phyloP scores from a whole-genome alignment of 2,329 filamentous ascomycete species.

The Talaromyces sp. region DNA sequence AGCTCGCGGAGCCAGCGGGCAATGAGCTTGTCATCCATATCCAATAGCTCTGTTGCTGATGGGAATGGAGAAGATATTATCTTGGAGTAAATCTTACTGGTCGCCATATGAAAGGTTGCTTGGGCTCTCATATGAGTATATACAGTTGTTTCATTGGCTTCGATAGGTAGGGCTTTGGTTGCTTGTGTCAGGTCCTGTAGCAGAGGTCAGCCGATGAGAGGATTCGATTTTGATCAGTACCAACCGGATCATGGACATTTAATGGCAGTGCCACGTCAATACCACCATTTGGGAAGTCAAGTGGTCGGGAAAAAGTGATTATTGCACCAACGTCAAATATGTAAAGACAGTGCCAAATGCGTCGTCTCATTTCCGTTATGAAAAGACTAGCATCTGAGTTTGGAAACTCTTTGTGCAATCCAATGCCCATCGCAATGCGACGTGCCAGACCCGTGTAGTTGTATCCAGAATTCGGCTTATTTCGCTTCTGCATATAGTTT shows the following conservation, averaged over 20 bases:
- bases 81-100: constrained; percentile 35
- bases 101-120: constrained; percentile 33
- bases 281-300: constrained; percentile 41
- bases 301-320: constrained; percentile 47
- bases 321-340: constrained; percentile 46
- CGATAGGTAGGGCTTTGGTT: constrained; percentile 23
- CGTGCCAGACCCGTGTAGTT: constrained; percentile 45
- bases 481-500: constrained; percentile 47
- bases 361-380: constrained; percentile 42
- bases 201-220: neutral
- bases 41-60: constrained; percentile 30
- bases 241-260: constrained; percentile 36
- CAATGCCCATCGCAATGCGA: constrained; percentile 46
- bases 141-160: constrained; percentile 28
- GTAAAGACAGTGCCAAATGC: constrained; percentile 35
- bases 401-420: constrained; percentile 46
- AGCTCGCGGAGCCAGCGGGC: constrained; percentile 30
- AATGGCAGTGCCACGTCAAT: constrained; percentile 40
- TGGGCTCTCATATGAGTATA: constrained; percentile 37
- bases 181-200: constrained; percentile 18
- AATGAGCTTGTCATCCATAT: constrained; percentile 30
- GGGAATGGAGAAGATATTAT: constrained; percentile 36
- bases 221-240: neutral
- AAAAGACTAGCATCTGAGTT: constrained; percentile 36
- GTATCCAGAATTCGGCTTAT: constrained; percentile 48